phyloP scores from a whole-genome alignment of 1,284 basidiomycete species.

The Irpex sp. region DNA sequence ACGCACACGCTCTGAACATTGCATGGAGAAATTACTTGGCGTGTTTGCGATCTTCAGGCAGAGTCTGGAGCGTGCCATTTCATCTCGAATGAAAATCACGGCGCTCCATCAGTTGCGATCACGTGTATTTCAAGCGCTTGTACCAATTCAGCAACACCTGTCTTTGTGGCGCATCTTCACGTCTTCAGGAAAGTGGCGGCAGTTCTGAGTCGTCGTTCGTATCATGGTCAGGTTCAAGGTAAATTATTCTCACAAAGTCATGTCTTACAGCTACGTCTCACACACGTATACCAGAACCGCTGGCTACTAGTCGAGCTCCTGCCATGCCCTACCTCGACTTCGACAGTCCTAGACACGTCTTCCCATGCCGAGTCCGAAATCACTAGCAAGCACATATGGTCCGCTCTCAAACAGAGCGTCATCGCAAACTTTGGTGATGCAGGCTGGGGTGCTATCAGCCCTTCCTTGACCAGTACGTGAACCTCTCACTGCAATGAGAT shows the following conservation, averaged over 20 bases:
- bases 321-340: constrained; percentile 29
- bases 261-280: background rate
- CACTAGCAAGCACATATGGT: constrained; percentile 60
- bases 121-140: background rate
- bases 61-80: background rate
- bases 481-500: background rate
- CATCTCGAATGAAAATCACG: background rate
- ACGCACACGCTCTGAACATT: background rate
- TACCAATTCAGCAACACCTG: background rate
- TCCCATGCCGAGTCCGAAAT: constrained; percentile 22
- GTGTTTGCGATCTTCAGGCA: no score
- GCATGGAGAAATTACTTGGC: no score
- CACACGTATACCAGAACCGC: constrained; percentile 54
- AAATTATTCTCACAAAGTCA: background rate
- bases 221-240: constrained; percentile 65
- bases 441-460: constrained; percentile 75
- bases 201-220: background rate
- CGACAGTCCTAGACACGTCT: constrained; percentile 5
- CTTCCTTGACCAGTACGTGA: constrained; percentile 58
- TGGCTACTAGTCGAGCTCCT: constrained; percentile 79
- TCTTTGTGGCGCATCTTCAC: background rate
- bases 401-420: constrained; percentile 62
- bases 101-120: background rate
- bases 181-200: background rate
- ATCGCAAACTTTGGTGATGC: constrained; percentile 71